Base-by-base conservation (phyloP, 1,284 basidiomycete species). In the Stygiomarasmius scandens region DNA sequence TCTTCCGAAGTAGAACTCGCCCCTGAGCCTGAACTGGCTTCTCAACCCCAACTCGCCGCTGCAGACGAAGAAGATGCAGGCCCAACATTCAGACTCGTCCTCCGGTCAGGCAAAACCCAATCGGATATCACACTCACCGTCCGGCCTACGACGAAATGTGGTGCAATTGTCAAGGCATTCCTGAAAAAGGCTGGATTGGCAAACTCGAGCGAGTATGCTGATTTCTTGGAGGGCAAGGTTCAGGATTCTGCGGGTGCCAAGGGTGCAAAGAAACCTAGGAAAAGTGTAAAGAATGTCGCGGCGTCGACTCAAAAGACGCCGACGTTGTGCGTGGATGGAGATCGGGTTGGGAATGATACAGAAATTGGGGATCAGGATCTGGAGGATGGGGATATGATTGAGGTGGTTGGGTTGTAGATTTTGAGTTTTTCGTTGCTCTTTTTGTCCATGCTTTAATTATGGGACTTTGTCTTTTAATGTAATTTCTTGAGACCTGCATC, bases 331-430 rank as follows among this genome's bases (percentile, higher is more conserved):
- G 73, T 92, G 19, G 89, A 92, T 64, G 89, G 89, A 4, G 89
- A 90, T 47, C 84, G 76, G 66, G 77, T 90, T 75, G 74, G 74
- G 12, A 76, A 82, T 41, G 74, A 80, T 44, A 70, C 74, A 11
- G 78, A 79, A 60, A 90, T 92, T 59, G 77, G 83, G 9, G 80
- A 83, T 14, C 79, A 81, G 23, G 89, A 89, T 60, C 62, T 92
- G 58, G 90, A 91, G 63, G 88, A 92, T 63, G 90, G 89, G 0
- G 90, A 92, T 69, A 69, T 84, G 73, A 80, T 92, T 24, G 89
- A 92, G 59, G 81, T 92, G 24, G 78, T 83, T 56, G 89, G 85
- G 23, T 63, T 89, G 54, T 89, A 57, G 44, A 22, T 11, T 25
- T 27, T 16, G 8, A 8, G 32, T 8, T 14, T 34, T 8, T 34